Conservation (phyloP, 352 stramenopile genomes). For the Paralagenidium karlingii region DNA sequence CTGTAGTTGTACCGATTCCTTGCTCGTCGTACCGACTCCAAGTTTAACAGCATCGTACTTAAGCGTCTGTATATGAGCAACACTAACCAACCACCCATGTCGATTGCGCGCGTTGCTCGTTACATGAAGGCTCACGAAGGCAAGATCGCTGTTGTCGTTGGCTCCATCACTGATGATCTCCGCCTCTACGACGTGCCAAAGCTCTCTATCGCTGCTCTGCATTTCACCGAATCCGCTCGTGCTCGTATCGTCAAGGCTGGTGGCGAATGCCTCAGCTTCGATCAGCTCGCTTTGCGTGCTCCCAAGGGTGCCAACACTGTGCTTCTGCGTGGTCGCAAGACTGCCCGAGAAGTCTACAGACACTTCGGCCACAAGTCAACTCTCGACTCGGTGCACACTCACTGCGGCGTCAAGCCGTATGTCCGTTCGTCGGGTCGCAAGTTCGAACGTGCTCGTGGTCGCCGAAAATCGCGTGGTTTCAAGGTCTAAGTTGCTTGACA, state of each 20-base stretch:
- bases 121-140: constrained; percentile 99
- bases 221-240: constrained; percentile 96
- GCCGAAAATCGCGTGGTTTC: constrained; percentile 97
- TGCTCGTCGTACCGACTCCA: constrained; percentile 94
- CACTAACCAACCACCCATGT: constrained; percentile 97
- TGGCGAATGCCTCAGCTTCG: constrained; percentile 98
- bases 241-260: constrained; percentile 96
- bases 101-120: constrained; percentile 89
- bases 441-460: constrained; percentile 99
- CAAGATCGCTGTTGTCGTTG: constrained; percentile 98
- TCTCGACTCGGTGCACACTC: constrained; percentile 96
- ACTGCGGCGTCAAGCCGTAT: constrained; percentile 98
- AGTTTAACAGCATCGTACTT: constrained; percentile 97
- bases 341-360: constrained; percentile 93
- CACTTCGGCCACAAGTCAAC: constrained; percentile 98
- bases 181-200: constrained; percentile 95
- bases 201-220: constrained; percentile 93
- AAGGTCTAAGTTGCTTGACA: constrained; percentile 93
- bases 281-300: constrained; percentile 96
- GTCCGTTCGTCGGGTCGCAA: constrained; percentile 98
- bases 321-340: constrained; percentile 96
- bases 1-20: constrained; percentile 92
- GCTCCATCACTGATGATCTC: constrained; percentile 98
- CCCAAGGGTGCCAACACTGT: constrained; percentile 98
- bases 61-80: constrained; percentile 99